These are phyloP conservation scores for Neofusicoccum sp. DNA, from an alignment of 2,329 filamentous ascomycete genomes.

Conservation along the genomic window DNA sequence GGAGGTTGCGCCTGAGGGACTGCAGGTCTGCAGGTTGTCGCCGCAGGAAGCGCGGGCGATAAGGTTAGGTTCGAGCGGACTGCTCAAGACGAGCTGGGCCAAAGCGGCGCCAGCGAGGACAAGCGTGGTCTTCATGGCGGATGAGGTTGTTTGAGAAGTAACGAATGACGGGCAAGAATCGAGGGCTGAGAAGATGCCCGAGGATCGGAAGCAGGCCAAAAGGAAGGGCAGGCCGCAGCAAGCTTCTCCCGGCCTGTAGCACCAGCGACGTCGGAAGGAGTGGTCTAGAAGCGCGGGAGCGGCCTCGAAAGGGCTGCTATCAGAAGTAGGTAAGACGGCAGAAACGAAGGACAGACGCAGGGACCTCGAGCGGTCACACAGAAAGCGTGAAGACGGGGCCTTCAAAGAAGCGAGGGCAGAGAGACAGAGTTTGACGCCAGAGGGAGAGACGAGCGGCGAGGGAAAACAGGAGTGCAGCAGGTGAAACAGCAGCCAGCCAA, in stretches of 20 bases:
- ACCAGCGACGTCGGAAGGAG: not conserved
- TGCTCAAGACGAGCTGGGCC: not conserved
- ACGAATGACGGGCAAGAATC: not conserved
- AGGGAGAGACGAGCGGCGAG: not conserved
- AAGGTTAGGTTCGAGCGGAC: not conserved
- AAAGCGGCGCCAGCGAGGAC: not conserved
- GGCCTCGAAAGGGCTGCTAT: not conserved
- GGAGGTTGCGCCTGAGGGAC: slow-evolving; percentile 34
- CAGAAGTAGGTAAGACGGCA: not conserved
- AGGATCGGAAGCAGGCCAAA: not conserved
- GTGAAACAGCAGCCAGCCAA: not conserved
- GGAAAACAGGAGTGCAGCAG: not conserved
- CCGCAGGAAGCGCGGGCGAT: slow-evolving; percentile 24
- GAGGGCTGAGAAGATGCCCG: not conserved
- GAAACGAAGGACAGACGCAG: not conserved
- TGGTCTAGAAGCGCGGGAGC: slow-evolving; percentile 1
- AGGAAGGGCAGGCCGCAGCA: not conserved
- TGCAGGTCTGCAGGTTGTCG: slow-evolving; percentile 28
- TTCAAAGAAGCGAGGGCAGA: too few species aligned
- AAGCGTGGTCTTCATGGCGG: not conserved
- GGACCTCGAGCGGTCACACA: too few species aligned
- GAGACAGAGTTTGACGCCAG: too few species aligned
- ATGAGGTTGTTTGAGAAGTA: not conserved
- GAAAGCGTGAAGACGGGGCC: too few species aligned
- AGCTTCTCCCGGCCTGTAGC: not conserved